phyloP scores from a whole-genome alignment of 805 yeast species.

The Hanseniaspora singularis region DNA sequence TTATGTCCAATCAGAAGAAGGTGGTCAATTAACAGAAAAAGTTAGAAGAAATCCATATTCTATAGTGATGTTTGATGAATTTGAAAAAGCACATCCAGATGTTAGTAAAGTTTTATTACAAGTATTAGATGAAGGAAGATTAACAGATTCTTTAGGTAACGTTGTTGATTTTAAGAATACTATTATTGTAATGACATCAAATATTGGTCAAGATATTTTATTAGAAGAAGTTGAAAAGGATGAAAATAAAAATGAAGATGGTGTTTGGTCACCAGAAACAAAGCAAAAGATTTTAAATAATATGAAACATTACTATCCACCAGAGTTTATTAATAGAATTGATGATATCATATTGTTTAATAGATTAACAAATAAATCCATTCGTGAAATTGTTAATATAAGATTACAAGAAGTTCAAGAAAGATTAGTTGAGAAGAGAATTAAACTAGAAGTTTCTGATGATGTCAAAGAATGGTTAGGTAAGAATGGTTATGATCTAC shows the following conservation, averaged over 20 bases:
- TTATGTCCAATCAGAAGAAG: slow-evolving; percentile 83
- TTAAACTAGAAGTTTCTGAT: slow-evolving; percentile 42
- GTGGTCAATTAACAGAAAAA: slow-evolving; percentile 94
- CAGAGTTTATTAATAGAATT: slow-evolving; percentile 87
- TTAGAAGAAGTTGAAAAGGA: slow-evolving; percentile 43
- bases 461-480: slow-evolving; percentile 70
- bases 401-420: slow-evolving; percentile 71
- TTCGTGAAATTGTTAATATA: slow-evolving; percentile 72
- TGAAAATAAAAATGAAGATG: slow-evolving; percentile 39
- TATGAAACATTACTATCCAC: slow-evolving; percentile 69
- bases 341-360: slow-evolving; percentile 92
- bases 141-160: slow-evolving; percentile 91
- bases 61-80: slow-evolving; percentile 86
- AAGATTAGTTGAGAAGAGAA: slow-evolving; percentile 67
- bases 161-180: slow-evolving; percentile 90
- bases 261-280: slow-evolving; percentile 42
- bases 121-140: slow-evolving; percentile 86
- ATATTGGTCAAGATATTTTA: slow-evolving; percentile 86
- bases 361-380: slow-evolving; percentile 64
- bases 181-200: slow-evolving; percentile 90
- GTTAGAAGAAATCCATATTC: slow-evolving; percentile 91
- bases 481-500: slow-evolving; percentile 76
- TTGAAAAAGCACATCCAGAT: slow-evolving; percentile 94
- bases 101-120: slow-evolving; percentile 82
- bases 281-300: slow-evolving; percentile 51